A percentile compares a stretch with the other conserved stretches of the same genome.
phyloP scores from a whole-genome alignment of 2,329 filamentous ascomycete genomes.

The Penicillium sp. region DNA sequence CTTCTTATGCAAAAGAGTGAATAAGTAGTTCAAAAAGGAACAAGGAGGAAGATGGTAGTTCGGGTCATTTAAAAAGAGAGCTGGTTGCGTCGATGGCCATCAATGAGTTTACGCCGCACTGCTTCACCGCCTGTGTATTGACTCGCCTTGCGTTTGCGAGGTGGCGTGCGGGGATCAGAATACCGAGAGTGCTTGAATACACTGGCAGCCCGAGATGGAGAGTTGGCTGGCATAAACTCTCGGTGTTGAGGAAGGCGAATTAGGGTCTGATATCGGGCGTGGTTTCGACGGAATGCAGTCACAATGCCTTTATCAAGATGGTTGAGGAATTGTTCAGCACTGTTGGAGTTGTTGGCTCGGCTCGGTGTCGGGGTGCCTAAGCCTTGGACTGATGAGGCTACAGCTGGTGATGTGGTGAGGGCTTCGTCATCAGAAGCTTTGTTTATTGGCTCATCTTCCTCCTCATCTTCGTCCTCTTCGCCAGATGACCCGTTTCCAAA shows the following conservation, averaged over 20 bases:
- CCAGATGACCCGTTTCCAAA: slow-evolving; percentile 59
- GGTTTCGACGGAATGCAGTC: slow-evolving; percentile 68
- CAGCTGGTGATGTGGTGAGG: slow-evolving; percentile 38
- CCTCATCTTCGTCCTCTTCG: slow-evolving; percentile 60
- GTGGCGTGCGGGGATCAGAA: slow-evolving; percentile 37
- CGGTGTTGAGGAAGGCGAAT: slow-evolving; percentile 46
- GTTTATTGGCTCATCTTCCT: slow-evolving; percentile 24
- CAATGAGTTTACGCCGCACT: slow-evolving; percentile 42
- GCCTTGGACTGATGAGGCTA: slow-evolving; percentile 41
- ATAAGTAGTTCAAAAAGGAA: not conserved
- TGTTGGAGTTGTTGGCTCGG: slow-evolving; percentile 26
- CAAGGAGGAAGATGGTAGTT: not conserved
- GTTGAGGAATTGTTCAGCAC: slow-evolving; percentile 54
- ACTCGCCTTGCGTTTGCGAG: slow-evolving; percentile 37
- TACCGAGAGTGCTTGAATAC: slow-evolving; percentile 40
- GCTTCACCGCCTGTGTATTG: slow-evolving; percentile 38
- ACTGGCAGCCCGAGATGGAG: slow-evolving; percentile 39
- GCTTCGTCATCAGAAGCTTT: slow-evolving; percentile 44
- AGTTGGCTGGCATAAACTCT: slow-evolving; percentile 44
- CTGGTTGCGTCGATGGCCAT: slow-evolving; percentile 38
- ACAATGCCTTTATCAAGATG: slow-evolving; percentile 69
- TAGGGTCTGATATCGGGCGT: slow-evolving; percentile 48
- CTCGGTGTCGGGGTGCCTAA: slow-evolving; percentile 33
- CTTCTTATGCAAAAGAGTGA: slow-evolving; percentile 7
- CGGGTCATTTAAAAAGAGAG: slow-evolving; percentile 28